Evolutionary conservation across 345 rosid genomes (phyloP).

Genomic region (Kernera saxatilis): DNA sequence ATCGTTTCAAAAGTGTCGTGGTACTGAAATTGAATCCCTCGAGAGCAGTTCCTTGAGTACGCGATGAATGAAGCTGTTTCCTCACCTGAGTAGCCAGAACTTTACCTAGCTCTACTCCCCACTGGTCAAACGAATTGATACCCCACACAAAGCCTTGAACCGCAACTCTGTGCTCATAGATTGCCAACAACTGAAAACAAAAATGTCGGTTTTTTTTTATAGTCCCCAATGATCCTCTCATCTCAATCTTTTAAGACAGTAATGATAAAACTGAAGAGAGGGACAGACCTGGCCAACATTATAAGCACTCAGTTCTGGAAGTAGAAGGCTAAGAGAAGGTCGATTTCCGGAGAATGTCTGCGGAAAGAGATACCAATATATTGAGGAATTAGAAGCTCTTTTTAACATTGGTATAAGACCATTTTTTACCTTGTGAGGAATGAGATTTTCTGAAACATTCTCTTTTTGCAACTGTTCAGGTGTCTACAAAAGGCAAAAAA

Average conservation of each 20-base stretch:
- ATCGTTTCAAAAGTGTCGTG: constrained; percentile 56
- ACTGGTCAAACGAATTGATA: constrained; percentile 96
- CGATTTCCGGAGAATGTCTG: constrained; percentile 89
- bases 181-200: constrained; percentile 66
- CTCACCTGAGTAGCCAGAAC: constrained; percentile 92
- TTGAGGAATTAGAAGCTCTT: background rate
- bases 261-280: background rate
- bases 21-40: constrained; percentile 94
- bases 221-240: background rate
- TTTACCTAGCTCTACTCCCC: constrained; percentile 99
- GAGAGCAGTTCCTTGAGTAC: constrained; percentile 52
- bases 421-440: constrained; percentile 86
- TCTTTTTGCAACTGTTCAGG: constrained; percentile 78
- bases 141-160: constrained; percentile 97
- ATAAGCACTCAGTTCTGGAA: constrained; percentile 72
- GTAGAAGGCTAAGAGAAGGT: constrained; percentile 91
- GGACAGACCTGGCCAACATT: constrained; percentile 70
- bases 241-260: background rate
- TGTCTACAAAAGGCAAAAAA: constrained; percentile 43
- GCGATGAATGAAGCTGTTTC: constrained; percentile 77
- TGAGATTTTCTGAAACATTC: constrained; percentile 63
- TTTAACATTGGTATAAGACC: background rate
- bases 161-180: constrained; percentile 92
- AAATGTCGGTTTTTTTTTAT: background rate
- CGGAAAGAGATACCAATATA: constrained; percentile 7